Evolutionary conservation across 345 rosid species (phyloP).

Genomic region (Microthlaspi erraticum): DNA sequence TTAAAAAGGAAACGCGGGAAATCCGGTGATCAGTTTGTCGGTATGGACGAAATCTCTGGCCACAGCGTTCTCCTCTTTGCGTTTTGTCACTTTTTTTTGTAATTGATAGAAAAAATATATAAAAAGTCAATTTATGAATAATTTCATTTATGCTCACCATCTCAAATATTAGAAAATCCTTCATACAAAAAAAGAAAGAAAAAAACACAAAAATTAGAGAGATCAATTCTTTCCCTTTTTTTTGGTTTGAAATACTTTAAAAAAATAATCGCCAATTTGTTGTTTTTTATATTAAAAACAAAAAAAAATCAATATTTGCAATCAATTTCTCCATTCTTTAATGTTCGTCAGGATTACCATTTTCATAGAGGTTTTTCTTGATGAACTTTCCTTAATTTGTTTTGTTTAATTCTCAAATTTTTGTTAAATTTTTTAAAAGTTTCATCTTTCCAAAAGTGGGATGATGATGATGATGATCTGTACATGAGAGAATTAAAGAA

Average conservation of each 20-base stretch:
- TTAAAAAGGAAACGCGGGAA: conserved; percentile 35
- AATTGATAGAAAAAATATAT: background rate
- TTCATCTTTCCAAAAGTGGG: conserved; percentile 25
- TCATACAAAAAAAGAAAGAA: background rate
- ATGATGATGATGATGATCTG: conserved; percentile 36
- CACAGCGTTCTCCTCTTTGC: conserved; percentile 25
- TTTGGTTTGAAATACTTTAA: background rate
- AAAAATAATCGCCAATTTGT: conserved; percentile 34
- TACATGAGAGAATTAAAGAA: conserved; percentile 19
- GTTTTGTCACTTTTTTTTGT: background rate
- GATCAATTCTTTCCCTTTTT: conserved; percentile 31
- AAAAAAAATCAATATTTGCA: no score
- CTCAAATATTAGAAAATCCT: conserved; percentile 1
- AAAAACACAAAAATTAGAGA: background rate
- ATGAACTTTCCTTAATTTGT: conserved; percentile 30
- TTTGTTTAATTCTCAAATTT: no score
- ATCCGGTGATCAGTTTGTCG: conserved; percentile 25
- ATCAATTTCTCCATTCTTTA: conserved; percentile 6
- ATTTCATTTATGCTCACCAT: conserved; percentile 25
- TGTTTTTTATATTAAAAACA: no score
- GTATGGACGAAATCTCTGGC: conserved; percentile 21
- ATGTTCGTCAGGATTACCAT: background rate
- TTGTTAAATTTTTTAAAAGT: background rate
- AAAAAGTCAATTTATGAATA: conserved; percentile 21
- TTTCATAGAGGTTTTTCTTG: conserved; percentile 9